Evolutionary conservation across 495 filamentous ascomycete species (phyloP), one percentile per base, ranked within the genome.

Genomic region (Xylona heveae): DNA sequence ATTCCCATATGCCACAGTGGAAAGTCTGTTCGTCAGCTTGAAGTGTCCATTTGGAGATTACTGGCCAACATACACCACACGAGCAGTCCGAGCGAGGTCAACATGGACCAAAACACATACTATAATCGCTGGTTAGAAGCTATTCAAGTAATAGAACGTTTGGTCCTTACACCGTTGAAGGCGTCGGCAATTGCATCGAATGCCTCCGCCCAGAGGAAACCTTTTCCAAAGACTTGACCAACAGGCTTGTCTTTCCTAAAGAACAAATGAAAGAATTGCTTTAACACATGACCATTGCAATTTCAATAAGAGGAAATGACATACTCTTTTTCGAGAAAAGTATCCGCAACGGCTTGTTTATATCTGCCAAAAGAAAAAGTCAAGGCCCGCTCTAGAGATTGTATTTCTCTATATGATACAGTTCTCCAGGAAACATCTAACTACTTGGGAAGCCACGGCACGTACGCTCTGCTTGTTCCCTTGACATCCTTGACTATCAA

Each of bases 1-100:
- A 99, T 83, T 36, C 90, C 90, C 90, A 99, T 95, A 50, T 94
- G 71, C 90, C 90, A 99, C n/a, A 99, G 66, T 10, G 88, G 88
- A 46, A 99, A 99, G 48, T 91, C 78, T 83, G 38, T 15, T 15
- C 5, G 3, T 39, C 21, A 40, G 28, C 6, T 28, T 22, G 13
- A 17, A 12, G 36, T 31, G 6, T 7, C 16, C 5, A 23, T 9
- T 9, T 23, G 4, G 30, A 51, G 9, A 12, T 1, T 38, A 10
- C 18, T 12, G 5, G 23, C 26, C n/a, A 23, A 59, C 78, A 66
- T 68, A 85, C 78, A 99, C 90, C 90, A 99, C 17, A 95, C 73
- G 22, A 75, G 61, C 19, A 95, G 59, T 24, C 78, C 81, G 31
- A 99, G 60, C 31, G 79, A 76, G 35, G 90, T 99, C 39, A 91